Conservation (phyloP, 2,329 filamentous ascomycete genomes). For the Eutypella sp. region DNA sequence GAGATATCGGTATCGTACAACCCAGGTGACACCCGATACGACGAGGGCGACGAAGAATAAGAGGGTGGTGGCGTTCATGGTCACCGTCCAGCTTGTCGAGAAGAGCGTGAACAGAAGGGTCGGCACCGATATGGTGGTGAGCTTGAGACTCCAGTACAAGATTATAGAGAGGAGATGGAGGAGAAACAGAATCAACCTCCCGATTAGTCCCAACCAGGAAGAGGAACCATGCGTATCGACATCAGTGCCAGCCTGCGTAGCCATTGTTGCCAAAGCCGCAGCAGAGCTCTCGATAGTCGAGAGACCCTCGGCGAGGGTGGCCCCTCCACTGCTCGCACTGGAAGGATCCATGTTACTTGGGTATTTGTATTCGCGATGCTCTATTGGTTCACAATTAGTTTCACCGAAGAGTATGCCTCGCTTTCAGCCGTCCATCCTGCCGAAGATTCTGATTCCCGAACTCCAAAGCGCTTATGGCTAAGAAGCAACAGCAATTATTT, state of each 20-base stretch:
- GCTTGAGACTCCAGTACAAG: conserved; percentile 75
- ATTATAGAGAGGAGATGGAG: conserved; percentile 53
- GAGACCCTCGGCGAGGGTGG: conserved; percentile 18
- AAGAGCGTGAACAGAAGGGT: conserved; percentile 67
- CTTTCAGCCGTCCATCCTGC: background rate
- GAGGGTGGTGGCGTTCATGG: conserved; percentile 97
- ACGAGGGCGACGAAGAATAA: conserved; percentile 75
- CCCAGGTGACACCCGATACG: conserved; percentile 84
- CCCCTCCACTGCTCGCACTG: conserved; percentile 6
- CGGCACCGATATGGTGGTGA: conserved; percentile 83
- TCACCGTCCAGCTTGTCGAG: conserved; percentile 79
- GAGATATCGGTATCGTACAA: conserved; percentile 89
- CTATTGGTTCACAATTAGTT: background rate
- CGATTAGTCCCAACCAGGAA: conserved; percentile 55
- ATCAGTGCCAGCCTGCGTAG: conserved; percentile 18
- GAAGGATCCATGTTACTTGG: conserved; percentile 8
- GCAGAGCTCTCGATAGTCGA: conserved; percentile 21
- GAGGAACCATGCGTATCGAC: conserved; percentile 23
- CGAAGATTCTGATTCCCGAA: background rate
- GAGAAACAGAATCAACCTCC: conserved; percentile 47
- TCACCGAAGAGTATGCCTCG: background rate
- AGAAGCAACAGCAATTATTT: background rate
- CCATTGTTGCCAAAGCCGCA: conserved; percentile 17
- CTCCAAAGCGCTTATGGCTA: background rate
- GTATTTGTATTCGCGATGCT: background rate